Evolutionary conservation across 208 protist genomes (phyloP).

Genomic region (Leishmania tarentolae): DNA sequence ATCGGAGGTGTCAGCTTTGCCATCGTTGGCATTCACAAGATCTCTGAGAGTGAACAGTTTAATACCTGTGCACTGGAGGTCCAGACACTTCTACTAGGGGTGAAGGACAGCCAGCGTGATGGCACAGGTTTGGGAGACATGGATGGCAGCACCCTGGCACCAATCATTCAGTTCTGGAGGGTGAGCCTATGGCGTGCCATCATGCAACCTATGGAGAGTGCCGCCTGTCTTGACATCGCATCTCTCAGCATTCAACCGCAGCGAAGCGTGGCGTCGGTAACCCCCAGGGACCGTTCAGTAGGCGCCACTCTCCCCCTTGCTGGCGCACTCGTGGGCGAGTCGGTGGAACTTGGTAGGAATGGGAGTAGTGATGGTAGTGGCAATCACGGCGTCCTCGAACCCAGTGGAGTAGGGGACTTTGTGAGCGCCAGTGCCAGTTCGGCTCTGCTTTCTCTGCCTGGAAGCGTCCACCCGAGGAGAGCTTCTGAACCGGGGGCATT

Average conservation of each 20-base stretch:
- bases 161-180: constrained; percentile 44
- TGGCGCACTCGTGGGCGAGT: background rate
- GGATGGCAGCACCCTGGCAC: constrained; percentile 23
- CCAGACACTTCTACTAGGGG: constrained; percentile 52
- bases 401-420: background rate
- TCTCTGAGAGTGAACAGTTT: constrained; percentile 40
- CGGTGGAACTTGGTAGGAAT: background rate
- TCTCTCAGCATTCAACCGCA: constrained; percentile 34
- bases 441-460: background rate
- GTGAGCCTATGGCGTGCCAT: constrained; percentile 50
- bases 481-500: background rate
- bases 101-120: constrained; percentile 51
- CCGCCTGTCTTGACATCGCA: constrained; percentile 44
- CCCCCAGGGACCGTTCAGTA: background rate
- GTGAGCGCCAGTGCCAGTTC: background rate
- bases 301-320: background rate
- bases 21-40: constrained; percentile 53
- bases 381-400: background rate
- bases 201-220: constrained; percentile 37
- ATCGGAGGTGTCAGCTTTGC: constrained; percentile 49
- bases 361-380: background rate
- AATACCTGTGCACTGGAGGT: constrained; percentile 56
- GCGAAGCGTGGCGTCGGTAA: background rate
- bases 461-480: background rate
- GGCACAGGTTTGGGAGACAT: constrained; percentile 51